Conservation (phyloP, 768 basidiomycete genomes). For the Lentinula detonsa region DNA sequence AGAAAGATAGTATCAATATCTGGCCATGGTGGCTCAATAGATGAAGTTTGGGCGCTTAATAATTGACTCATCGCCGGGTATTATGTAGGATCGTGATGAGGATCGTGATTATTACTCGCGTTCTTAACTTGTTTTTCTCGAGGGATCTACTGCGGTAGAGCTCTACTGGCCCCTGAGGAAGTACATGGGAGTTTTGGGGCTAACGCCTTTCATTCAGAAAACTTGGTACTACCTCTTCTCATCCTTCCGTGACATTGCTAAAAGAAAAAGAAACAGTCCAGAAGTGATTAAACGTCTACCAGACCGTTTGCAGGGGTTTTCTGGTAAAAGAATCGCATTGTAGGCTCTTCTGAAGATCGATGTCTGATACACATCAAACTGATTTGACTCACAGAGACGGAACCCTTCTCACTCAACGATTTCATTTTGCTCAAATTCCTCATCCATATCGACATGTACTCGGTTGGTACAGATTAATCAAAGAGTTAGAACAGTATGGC, state of each 20-base stretch:
- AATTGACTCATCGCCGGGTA: too few species aligned
- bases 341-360: constrained; percentile 26
- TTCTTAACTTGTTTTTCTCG: too few species aligned
- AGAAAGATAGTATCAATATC: too few species aligned
- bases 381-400: constrained; percentile 52
- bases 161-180: background rate
- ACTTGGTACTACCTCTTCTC: constrained; percentile 40
- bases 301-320: constrained; percentile 51
- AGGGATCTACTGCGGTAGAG: background rate
- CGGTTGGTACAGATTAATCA: constrained; percentile 69
- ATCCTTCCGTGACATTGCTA: background rate
- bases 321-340: constrained; percentile 73
- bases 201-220: constrained; percentile 65
- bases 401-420: constrained; percentile 77
- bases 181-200: constrained; percentile 65
- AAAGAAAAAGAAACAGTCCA: constrained; percentile 36
- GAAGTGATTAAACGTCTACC: constrained; percentile 59
- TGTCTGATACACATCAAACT: constrained; percentile 3
- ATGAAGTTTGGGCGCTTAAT: too few species aligned
- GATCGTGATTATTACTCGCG: too few species aligned
- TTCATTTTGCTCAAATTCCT: constrained; percentile 65
- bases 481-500: constrained; percentile 50
- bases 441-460: constrained; percentile 66
- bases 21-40: too few species aligned
- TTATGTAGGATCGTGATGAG: too few species aligned